Evolutionary conservation across 768 basidiomycete species (phyloP).

Genomic region (Boletellus emodensis): DNA sequence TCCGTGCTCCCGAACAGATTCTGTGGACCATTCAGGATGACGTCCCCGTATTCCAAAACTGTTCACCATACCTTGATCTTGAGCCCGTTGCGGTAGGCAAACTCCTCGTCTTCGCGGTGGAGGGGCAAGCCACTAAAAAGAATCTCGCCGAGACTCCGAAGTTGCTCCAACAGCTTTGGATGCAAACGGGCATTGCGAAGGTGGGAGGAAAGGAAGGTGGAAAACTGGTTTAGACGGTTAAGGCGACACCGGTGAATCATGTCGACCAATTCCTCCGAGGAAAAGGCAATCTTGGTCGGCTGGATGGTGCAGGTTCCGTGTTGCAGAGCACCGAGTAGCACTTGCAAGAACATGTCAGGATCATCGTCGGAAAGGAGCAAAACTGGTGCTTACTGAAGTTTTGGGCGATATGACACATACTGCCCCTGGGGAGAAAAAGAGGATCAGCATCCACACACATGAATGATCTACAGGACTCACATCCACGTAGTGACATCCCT

Average conservation of each 20-base stretch:
- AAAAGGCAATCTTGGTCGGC: constrained; percentile 61
- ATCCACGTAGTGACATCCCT: constrained; percentile 73
- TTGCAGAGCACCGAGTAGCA: constrained; percentile 69
- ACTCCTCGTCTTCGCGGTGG: constrained; percentile 64
- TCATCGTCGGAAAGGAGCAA: constrained; percentile 20
- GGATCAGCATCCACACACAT: constrained; percentile 29
- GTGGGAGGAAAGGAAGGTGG: constrained; percentile 62
- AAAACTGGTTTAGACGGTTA: constrained; percentile 74
- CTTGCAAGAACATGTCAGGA: constrained; percentile 24
- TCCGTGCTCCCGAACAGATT: constrained; percentile 83
- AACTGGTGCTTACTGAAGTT: constrained; percentile 56
- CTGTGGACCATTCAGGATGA: constrained; percentile 35
- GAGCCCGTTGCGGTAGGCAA: constrained; percentile 61
- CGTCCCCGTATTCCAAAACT: constrained; percentile 12
- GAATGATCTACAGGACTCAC: constrained; percentile 41
- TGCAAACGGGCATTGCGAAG: constrained; percentile 57
- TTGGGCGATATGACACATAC: constrained; percentile 81
- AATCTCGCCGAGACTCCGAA: constrained; percentile 58
- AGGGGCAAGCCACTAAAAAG: constrained; percentile 65
- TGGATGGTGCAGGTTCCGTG: constrained; percentile 72
- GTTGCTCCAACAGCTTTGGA: constrained; percentile 54
- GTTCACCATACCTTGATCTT: constrained; percentile 50
- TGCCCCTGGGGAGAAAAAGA: constrained; percentile 50
- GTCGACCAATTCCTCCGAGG: constrained; percentile 63
- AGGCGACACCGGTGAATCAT: constrained; percentile 67